Conservation (phyloP, 345 rosid genomes). For the Salix koriyanagi region DNA sequence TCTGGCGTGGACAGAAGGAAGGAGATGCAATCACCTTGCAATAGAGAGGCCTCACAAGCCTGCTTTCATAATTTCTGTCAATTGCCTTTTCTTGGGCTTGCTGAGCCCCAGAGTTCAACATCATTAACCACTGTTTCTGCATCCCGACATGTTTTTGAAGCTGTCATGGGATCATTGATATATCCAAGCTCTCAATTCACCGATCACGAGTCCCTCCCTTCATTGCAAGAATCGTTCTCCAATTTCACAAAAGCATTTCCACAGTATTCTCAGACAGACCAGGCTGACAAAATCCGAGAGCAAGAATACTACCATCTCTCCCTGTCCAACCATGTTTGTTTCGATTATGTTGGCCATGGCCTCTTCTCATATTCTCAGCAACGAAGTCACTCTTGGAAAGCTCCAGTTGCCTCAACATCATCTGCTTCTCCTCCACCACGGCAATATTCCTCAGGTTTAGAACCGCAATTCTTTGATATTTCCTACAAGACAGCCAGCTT, state of each 20-base stretch:
- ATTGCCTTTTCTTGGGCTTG: slow-evolving; percentile 37
- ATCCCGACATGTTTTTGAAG: slow-evolving; percentile 40
- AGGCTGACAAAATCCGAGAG: slow-evolving; percentile 59
- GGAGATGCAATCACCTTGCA: slow-evolving; percentile 43
- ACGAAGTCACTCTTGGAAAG: neutral
- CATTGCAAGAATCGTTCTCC: slow-evolving; percentile 48
- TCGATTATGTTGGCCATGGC: slow-evolving; percentile 63
- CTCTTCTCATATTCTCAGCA: slow-evolving; percentile 71
- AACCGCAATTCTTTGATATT: slow-evolving; percentile 40
- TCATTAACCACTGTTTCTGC: slow-evolving; percentile 14
- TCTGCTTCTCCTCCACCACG: slow-evolving; percentile 19
- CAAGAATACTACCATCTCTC: slow-evolving; percentile 63
- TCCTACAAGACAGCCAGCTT: slow-evolving; percentile 44
- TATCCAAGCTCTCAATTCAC: slow-evolving; percentile 49
- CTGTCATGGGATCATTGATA: slow-evolving; percentile 41
- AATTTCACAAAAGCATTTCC: slow-evolving; percentile 49
- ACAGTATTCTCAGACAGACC: slow-evolving; percentile 42
- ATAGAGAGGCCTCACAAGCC: slow-evolving; percentile 40
- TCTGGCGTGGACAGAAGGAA: neutral
- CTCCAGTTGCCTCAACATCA: slow-evolving; percentile 21
- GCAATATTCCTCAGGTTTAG: neutral
- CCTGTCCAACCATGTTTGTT: slow-evolving; percentile 42
- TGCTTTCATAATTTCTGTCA: slow-evolving; percentile 56
- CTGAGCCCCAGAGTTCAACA: slow-evolving; percentile 5
- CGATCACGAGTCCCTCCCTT: slow-evolving; percentile 80